Evolutionary conservation across 768 basidiomycete species (phyloP), one percentile per base, ranked within the genome.

Genomic region (Gautieria morchelliformis): DNA sequence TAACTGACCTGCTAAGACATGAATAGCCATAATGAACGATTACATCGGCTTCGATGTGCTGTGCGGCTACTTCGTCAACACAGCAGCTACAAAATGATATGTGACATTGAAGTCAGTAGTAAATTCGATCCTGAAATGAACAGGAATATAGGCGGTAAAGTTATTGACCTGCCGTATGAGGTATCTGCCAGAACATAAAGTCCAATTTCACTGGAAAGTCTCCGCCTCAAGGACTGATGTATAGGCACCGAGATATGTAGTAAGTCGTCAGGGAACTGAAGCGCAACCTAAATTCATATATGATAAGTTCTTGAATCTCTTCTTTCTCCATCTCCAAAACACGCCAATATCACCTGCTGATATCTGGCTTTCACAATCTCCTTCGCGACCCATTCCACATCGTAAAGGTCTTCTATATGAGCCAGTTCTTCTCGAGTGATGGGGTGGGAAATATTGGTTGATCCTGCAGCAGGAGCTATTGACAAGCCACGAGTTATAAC

Each of bases 21-120:
- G 95, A 93, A 73, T 96, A 89, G 1, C 95, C 95, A 65, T 96
- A 97, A 65, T 99, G 95, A 2, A 99, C 85, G 60, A 96, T 78
- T 8, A 85, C 82, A 66, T 97, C 90, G 0, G 93, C 92, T 61
- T 93, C 84, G 47, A 93, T 84, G 65, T 99, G 96, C 64, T 93
- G 86, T 4, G 95, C 93, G 5, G 93, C 88, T 5, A 98, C 87
- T 63, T 97, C 91, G 65, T 99, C 96, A 3, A 95, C 92, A 67
- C 96, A 98, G 65, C 96, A 99, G 64, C 94, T 93, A 64, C 45
- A 61, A 48, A 61, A 59, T 46, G 59, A 45, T n/a, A 49, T 54
- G 39, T 37, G 5, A 40, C 35, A 39, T 24, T 33, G 22, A 24
- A 60, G 22, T 12, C 12, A 49, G n/a, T 19, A 3, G 10, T 15